phyloP scores from a whole-genome alignment of 139 green algal species.

The Spirogloea muscicola region DNA sequence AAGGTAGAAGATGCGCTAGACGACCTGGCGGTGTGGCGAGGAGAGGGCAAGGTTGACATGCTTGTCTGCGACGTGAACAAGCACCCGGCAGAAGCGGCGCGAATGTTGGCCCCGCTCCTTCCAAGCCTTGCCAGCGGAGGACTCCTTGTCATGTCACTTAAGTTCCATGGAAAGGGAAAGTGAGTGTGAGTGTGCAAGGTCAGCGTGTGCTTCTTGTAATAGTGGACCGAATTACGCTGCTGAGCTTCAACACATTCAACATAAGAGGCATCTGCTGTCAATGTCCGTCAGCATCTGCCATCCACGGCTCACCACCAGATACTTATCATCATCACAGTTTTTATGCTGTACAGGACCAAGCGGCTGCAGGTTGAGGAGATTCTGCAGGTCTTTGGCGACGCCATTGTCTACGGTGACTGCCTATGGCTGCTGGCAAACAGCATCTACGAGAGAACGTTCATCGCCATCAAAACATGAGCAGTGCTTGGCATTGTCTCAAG shows the following conservation, averaged over 20 bases:
- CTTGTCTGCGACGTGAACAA: constrained; percentile 40
- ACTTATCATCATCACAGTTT: too few species aligned
- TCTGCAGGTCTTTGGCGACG: neutral
- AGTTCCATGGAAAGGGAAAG: constrained; percentile 20
- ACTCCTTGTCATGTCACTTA: constrained; percentile 30
- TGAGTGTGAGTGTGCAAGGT: too few species aligned
- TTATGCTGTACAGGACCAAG: too few species aligned
- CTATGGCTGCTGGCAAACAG: constrained; percentile 33
- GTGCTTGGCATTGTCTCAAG: too few species aligned
- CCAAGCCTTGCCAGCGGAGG: constrained; percentile 1
- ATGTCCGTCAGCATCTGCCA: too few species aligned
- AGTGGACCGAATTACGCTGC: too few species aligned
- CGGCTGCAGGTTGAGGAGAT: neutral
- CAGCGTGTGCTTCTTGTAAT: too few species aligned
- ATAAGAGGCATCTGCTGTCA: too few species aligned
- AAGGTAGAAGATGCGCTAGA: constrained; percentile 16
- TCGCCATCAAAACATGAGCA: constrained; percentile 27
- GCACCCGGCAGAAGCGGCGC: constrained; percentile 24
- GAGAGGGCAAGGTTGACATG: neutral
- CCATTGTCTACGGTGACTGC: neutral
- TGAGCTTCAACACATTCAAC: too few species aligned
- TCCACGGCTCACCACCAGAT: too few species aligned
- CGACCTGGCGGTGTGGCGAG: constrained; percentile 3
- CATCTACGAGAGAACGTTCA: constrained; percentile 22
- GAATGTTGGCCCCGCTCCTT: constrained; percentile 14